Evolutionary conservation across 208 protist species (phyloP), one percentile per base, ranked within the genome.

Genomic region (Leishmania mexicana): DNA sequence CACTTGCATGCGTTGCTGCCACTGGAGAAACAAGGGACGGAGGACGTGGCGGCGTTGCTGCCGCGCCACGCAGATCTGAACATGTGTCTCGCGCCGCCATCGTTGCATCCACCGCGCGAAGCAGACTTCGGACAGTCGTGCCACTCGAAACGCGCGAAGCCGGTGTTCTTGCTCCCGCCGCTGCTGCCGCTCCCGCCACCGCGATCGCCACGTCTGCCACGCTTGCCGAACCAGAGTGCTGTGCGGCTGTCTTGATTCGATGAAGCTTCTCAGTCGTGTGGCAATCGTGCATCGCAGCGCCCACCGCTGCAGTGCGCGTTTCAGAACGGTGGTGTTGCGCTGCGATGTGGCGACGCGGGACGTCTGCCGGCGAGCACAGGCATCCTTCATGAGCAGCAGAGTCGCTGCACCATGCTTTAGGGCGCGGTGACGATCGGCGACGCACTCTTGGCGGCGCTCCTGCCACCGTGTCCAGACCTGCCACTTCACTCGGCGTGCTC

Each of bases 391-490:
- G 51, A 28, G 67, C 2, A 31, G 31, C 2, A 83, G 47, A 49
- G 75, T 65, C 17, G 71, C 71, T 19, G 57, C 38, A 0, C 53
- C 11, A 17, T 58, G 47, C 13, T 62, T 28, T 19, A 13, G n/a
- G 0, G 47, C 78, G 5, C 40, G 53, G 40, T 72, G 45, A 7
- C 58, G 64, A 28, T 82, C 78, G 51, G 83, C 83, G 21, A 40
- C 65, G 6, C 47, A 42, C 31, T 70, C 78, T n/a, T 60, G 35
- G n/a, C 24, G 45, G 4, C 75, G 60, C 0, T 82, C 65, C 13
- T 54, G 80, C 83, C 83, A 86, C 58, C 49, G 64, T 35, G 73
- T 71, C 78, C 83, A 86, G 11, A 67, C 74, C 11, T 72, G 64
- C 58, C 58, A 47, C 67, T 76, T 77, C 38, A 65, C 53, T 21